A percentile compares a stretch with the other conserved stretches of the same genome.
phyloP scores from a whole-genome alignment of 176 grass and related monocot genomes.

The Ensete glaucum region DNA sequence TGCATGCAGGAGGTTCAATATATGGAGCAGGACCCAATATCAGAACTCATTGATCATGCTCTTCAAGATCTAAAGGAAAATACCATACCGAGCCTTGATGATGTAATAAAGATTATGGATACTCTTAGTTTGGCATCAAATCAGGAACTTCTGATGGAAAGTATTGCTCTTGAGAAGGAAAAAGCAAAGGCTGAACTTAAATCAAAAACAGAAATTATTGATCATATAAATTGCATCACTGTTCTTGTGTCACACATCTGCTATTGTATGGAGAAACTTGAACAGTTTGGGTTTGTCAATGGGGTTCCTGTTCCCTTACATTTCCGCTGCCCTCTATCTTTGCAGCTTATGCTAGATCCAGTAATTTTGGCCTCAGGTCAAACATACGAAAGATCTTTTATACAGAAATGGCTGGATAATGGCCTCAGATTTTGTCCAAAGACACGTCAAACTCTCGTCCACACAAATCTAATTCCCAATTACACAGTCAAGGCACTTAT shows the following conservation, averaged over 20 bases:
- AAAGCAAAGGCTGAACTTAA: slow-evolving; percentile 29
- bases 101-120: slow-evolving; percentile 36
- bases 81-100: slow-evolving; percentile 28
- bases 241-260: slow-evolving; percentile 28
- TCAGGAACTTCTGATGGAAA: slow-evolving; percentile 36
- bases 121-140: slow-evolving; percentile 32
- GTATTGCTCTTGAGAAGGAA: slow-evolving; percentile 39
- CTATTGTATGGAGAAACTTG: slow-evolving; percentile 30
- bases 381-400: slow-evolving; percentile 43
- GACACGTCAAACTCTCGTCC: slow-evolving; percentile 26
- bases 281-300: slow-evolving; percentile 34
- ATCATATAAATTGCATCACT: slow-evolving; percentile 26
- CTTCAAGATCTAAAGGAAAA: slow-evolving; percentile 34
- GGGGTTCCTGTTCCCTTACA: slow-evolving; percentile 30
- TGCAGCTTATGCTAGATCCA: slow-evolving; percentile 41
- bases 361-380: slow-evolving; percentile 47
- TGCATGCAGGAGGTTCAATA: slow-evolving; percentile 31
- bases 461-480: slow-evolving; percentile 37
- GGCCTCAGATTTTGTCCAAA: slow-evolving; percentile 37
- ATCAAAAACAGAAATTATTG: slow-evolving; percentile 21
- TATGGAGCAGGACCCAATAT: slow-evolving; percentile 17
- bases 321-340: slow-evolving; percentile 42
- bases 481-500: slow-evolving; percentile 45
- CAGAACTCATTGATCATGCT: slow-evolving; percentile 28
- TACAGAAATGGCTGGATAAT: slow-evolving; percentile 46